Evolutionary conservation across 192 early-diverging fungal species (phyloP).

Genomic region (Chytriomyces sp.): DNA sequence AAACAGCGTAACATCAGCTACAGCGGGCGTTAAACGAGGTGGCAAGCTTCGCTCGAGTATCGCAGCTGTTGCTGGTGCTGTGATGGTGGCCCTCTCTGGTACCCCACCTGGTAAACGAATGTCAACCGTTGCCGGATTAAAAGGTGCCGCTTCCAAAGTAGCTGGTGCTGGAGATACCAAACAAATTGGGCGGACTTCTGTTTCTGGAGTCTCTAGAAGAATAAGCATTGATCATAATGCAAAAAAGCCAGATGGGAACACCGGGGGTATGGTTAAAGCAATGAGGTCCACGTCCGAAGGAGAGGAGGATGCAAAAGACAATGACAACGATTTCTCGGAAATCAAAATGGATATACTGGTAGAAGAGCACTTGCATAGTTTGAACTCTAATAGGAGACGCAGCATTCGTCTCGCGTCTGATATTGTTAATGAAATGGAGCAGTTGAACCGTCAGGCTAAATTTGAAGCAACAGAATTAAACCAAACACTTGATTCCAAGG

Average conservation of each 20-base stretch:
- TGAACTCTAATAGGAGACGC: constrained; percentile 34
- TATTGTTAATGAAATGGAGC: constrained; percentile 8
- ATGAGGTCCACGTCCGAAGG: background rate
- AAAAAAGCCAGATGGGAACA: background rate
- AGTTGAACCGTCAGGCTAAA: no score
- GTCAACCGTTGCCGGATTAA: no score
- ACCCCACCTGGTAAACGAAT: background rate
- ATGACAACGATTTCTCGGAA: background rate
- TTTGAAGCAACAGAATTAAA: background rate
- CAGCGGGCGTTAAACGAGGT: background rate
- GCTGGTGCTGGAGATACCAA: background rate
- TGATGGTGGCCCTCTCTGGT: background rate
- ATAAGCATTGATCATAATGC: background rate
- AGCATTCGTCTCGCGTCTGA: constrained; percentile 19
- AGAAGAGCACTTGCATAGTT: background rate
- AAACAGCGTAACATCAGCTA: background rate
- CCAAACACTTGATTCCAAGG: background rate
- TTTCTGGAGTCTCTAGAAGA: background rate
- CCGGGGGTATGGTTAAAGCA: background rate
- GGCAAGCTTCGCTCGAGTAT: background rate
- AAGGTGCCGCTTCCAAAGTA: no score
- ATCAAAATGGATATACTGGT: constrained; percentile 10
- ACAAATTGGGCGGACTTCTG: background rate
- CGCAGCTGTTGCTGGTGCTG: background rate
- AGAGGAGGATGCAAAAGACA: background rate